Conservation (phyloP, 73 alveolate genomes). For the Paramecium octaurelia region DNA sequence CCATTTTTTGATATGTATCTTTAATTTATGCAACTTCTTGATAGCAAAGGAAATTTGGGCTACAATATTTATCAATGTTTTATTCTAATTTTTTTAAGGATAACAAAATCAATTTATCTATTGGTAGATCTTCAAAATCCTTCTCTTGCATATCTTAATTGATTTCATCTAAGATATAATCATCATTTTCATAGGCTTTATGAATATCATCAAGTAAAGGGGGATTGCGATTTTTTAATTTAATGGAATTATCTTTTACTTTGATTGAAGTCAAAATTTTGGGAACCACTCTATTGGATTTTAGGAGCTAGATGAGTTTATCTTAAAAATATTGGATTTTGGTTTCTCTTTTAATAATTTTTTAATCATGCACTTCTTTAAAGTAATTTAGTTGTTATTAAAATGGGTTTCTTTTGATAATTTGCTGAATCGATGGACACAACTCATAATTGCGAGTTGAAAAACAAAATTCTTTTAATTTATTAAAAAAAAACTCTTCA, state of each 20-base stretch:
- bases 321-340: background rate
- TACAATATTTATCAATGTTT: background rate
- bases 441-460: background rate
- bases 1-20: background rate
- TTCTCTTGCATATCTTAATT: background rate
- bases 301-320: background rate
- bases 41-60: background rate
- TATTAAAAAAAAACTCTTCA: background rate
- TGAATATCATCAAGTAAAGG: background rate
- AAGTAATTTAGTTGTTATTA: background rate
- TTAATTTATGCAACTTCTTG: background rate
- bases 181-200: background rate
- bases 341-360: background rate
- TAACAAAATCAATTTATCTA: background rate
- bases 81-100: background rate
- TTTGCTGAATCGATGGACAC: background rate
- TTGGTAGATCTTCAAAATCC: background rate
- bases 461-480: background rate
- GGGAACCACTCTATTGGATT: background rate
- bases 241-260: background rate
- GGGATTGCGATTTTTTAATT: background rate
- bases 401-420: background rate
- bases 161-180: background rate
- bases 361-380: background rate
- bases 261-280: background rate